These are phyloP conservation scores for Chrysophaeum taylorii DNA, from an alignment of 352 stramenopile genomes.

Conservation along the genomic window DNA sequence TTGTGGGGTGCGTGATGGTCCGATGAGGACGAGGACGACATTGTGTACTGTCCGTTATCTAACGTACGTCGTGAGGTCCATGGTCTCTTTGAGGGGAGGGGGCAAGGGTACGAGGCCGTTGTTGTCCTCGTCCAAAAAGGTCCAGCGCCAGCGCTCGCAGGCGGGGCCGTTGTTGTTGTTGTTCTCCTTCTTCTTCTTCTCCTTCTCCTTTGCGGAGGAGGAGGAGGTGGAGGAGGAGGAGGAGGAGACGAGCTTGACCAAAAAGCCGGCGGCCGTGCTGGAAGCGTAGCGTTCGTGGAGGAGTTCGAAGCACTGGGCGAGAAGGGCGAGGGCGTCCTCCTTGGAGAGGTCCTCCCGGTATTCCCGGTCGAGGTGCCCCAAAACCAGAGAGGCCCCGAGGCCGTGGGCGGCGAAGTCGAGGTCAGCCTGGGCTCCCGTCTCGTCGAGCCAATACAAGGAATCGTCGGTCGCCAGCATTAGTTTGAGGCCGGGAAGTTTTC, in stretches of 20 bases:
- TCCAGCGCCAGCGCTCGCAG: too few relatives aligned
- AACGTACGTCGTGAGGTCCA: too few relatives aligned
- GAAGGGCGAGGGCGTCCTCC: not conserved
- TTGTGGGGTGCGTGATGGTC: too few relatives aligned
- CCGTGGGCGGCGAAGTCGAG: constrained; percentile 3
- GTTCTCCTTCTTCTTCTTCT: too few relatives aligned
- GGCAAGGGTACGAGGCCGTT: too few relatives aligned
- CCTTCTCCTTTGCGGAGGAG: not conserved
- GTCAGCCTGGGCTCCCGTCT: not conserved
- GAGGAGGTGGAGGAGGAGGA: not conserved
- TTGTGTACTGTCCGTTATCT: too few relatives aligned
- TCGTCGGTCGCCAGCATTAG: not conserved
- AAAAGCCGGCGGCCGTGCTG: not conserved
- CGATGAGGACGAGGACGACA: too few relatives aligned
- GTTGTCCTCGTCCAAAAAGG: too few relatives aligned
- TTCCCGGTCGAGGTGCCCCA: not conserved
- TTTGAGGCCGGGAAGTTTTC: not conserved
- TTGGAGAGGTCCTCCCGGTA: not conserved
- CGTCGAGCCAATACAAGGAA: not conserved
- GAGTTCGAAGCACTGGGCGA: not conserved
- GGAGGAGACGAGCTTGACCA: not conserved
- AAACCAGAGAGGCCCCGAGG: not conserved
- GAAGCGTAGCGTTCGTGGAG: not conserved
- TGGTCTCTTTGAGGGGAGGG: too few relatives aligned
- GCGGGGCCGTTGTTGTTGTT: too few relatives aligned